Evolutionary conservation across 192 early-diverging fungal genomes (phyloP), one percentile per base, ranked within the genome.

Genomic region (Gonapodya sp.): DNA sequence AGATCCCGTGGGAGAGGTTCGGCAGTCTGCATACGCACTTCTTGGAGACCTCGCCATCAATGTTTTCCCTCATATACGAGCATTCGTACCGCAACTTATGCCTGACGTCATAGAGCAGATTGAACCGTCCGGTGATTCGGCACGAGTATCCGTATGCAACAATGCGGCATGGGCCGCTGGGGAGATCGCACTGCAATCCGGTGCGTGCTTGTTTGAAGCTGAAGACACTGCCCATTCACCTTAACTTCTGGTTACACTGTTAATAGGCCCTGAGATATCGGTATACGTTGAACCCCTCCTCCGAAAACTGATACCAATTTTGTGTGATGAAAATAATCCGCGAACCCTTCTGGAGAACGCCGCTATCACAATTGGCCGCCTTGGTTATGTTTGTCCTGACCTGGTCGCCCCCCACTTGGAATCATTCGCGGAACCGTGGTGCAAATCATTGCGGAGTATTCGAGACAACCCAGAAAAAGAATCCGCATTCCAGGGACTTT

Each of bases 161-260:
- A 99, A 99, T 82, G 98, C 97, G 18, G 91, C 95, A 24, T 99
- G 98, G 98, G 94, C 97, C 24, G 94, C 92, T 16, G 98, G 97
- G 73, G 98, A 99, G 89, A 95, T 99, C 84, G 93, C 96, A 31
- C 85, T 98, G 33, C 92, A 98, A 86, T 88, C 86, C 18, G 93
- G 88, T 86, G 36, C 46, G 84, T 86, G 34, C 74, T 37, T 33
- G 30, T 18, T 31, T 18, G 2, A 2, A 33, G 75, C 31, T 32
- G 8, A 24, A 24, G n/a, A n/a, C n/a, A 16, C 46, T 64, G 8
- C 75, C 18, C 8, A 14, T 18, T 32, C 2, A 33, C 31, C 34
- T 2, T 16, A 14, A 34, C 2, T 77, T 18, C 14, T 77, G 16
- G 18, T 34, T 77, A 2, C 30, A 33, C 34, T 0, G 80, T 82